Evolutionary conservation across 768 basidiomycete species (phyloP), one percentile per base, ranked within the genome.

Genomic region (Collybia sordida): DNA sequence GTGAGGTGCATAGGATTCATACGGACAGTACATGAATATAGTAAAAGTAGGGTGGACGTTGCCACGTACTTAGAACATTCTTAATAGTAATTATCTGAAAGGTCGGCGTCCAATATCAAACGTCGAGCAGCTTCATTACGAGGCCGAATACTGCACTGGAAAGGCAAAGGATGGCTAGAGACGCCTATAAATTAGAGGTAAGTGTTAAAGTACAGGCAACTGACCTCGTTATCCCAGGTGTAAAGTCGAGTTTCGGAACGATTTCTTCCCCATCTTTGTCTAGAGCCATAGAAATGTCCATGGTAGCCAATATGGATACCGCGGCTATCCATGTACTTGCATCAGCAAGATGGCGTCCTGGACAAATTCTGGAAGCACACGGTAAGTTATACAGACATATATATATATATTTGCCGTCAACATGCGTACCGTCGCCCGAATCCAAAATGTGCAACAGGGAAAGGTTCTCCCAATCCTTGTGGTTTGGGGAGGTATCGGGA

Each of bases 381-480:
- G 4, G 21, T 7, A 6, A 1, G n/a, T 24, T 18, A 35, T n/a
- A 6, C 23, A 27, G 17, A 6, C 6, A 6, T 22, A n/a, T n/a
- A 36, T 17, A 15, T 23, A 38, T n/a, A n/a, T n/a, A n/a, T n/a
- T n/a, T 19, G 27, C 17, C 25, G 9, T 14, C 2, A n/a, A 15
- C 18, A 15, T 37, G 25, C 51, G 2, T 44, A 68, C 63, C 67
- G 55, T 34, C 70, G 53, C 11, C 73, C 72, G 45, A 66, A 73
- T 4, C 71, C 73, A 49, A 69, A 74, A 1, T 61, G 61, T 22
- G 56, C 50, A 25, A 54, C 50, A 12, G 54, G 50, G n/a, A 35
- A 42, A 1, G 56, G 61, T 43, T 64, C 61, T 3, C 53, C 56
- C 9, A 40, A 42, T 3, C 60, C 61, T 4, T 28, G 46, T 21